These are phyloP conservation scores for Nannizziopsis barbatae DNA, from an alignment of 2,329 filamentous ascomycete genomes.

Conservation along the genomic window DNA sequence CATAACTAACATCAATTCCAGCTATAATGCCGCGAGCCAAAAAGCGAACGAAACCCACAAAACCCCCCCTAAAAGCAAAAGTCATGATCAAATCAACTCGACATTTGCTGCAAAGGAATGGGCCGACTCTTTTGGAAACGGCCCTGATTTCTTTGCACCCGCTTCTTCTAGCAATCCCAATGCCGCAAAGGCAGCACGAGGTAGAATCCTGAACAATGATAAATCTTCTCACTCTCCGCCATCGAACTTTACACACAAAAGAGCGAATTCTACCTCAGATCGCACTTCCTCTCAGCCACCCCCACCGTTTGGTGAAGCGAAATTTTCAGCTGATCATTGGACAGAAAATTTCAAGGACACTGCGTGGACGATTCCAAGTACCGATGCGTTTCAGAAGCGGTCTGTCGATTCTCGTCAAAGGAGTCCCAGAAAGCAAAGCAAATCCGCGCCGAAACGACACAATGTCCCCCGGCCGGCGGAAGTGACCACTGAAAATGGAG, in stretches of 20 bases:
- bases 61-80: conserved; percentile 25
- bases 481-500: conserved; percentile 32
- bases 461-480: conserved; percentile 26
- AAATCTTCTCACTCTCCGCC: conserved; percentile 16
- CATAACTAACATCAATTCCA: neutral
- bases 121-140: conserved; percentile 27
- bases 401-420: conserved; percentile 20
- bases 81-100: conserved; percentile 27
- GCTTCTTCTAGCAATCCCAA: conserved; percentile 17
- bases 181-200: conserved; percentile 18
- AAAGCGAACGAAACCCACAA: neutral
- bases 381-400: conserved; percentile 21
- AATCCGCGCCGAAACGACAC: conserved; percentile 21
- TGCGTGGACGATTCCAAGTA: conserved; percentile 25
- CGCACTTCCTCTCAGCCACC: conserved; percentile 12
- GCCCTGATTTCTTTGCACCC: conserved; percentile 29
- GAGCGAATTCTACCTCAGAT: conserved; percentile 3
- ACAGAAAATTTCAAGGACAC: conserved; percentile 27
- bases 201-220: conserved; percentile 18
- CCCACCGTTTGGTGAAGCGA: conserved; percentile 23
- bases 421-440: conserved; percentile 28
- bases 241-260: conserved; percentile 1
- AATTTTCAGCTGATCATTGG: conserved; percentile 33
- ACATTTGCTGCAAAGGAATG: conserved; percentile 35
- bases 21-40: neutral